Base-by-base conservation (phyloP, 306 rosid genomes). In the Carpinus fangiana region DNA sequence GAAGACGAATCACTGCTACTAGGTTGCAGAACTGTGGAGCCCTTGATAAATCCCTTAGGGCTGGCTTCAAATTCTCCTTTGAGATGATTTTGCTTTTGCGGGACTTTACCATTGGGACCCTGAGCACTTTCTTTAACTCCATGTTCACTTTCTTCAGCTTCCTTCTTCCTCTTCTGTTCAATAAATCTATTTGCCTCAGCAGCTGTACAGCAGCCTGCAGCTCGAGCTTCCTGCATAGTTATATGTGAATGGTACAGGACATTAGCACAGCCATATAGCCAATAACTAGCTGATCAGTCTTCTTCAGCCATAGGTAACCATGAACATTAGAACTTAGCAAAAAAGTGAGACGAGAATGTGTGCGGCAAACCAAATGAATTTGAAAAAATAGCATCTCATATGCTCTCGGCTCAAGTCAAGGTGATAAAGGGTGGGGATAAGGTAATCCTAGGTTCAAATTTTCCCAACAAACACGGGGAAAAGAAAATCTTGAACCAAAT, bases 121-220 rank as follows among this genome's bases (percentile, higher is more conserved):
- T 85, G 97, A 68, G 82, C 80, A 78, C 59, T 78, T 73, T 88
- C 96, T 79, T 78, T 82, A 0, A 73, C 55, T 75, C 76, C 88
- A 55, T 73, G 67, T 52, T 73, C 81, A 82, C 69, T 75, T 79
- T 77, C 83, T 79, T 84, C 90, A 21, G 73, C 79, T 79, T 86
- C 93, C 74, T 79, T 83, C 73, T 79, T 73, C 75, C 86, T 85
- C 84, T 93, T 90, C 77, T 84, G 82, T 78, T 84, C 89, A 72
- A 88, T 73, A 76, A 87, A 92, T 75, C 26, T 86, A 70, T 82
- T 71, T 62, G 90, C 93, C 69, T 91, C 92, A 0, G 81, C 86
- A 57, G 87, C 88, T 51, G 91, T 90, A 80, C 64, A 86, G 85
- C 94, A 93, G 13, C 97, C 97, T 54, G 93, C 91, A 75, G 86